These are phyloP conservation scores for Microthlaspi erraticum DNA, from an alignment of 345 rosid species.

Conservation along the genomic window DNA sequence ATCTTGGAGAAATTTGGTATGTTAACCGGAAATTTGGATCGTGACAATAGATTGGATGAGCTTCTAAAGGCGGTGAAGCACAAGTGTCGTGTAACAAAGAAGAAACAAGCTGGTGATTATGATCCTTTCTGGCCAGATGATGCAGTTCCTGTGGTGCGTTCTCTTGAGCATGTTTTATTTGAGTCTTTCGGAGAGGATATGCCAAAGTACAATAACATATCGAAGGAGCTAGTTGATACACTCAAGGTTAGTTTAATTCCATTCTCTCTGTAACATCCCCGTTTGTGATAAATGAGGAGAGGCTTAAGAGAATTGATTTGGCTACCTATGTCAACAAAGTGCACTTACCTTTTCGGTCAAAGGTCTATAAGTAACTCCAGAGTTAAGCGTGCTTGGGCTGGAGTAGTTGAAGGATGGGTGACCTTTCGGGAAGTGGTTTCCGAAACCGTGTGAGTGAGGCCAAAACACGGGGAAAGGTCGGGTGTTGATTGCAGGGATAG, in stretches of 20 bases:
- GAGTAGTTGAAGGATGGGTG: too few species aligned
- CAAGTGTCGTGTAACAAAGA: constrained; percentile 24
- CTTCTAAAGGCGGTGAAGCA: constrained; percentile 60
- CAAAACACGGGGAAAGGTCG: too few species aligned
- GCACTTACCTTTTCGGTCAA: too few species aligned
- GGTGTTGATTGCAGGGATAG: too few species aligned
- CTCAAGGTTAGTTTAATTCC: constrained; percentile 57
- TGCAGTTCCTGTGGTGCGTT: constrained; percentile 57
- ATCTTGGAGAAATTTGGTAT: constrained; percentile 53
- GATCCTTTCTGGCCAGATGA: constrained; percentile 68
- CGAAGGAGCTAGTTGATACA: constrained; percentile 65
- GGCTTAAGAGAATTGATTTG: too few species aligned
- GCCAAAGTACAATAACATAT: constrained; percentile 72
- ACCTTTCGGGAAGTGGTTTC: too few species aligned
- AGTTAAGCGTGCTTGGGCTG: too few species aligned
- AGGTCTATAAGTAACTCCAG: too few species aligned
- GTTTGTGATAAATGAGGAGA: too few species aligned
- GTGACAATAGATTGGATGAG: constrained; percentile 72
- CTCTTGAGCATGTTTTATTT: constrained; percentile 71
- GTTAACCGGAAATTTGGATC: constrained; percentile 59
- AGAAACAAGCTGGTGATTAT: constrained; percentile 26
- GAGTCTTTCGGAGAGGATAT: constrained; percentile 58
- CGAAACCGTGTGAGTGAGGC: too few species aligned
- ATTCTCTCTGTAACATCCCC: too few species aligned
- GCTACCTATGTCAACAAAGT: too few species aligned